Evolutionary conservation across 192 early-diverging fungal genomes (phyloP), one percentile per base, ranked within the genome.

Genomic region (Geranomyces variabilis): DNA sequence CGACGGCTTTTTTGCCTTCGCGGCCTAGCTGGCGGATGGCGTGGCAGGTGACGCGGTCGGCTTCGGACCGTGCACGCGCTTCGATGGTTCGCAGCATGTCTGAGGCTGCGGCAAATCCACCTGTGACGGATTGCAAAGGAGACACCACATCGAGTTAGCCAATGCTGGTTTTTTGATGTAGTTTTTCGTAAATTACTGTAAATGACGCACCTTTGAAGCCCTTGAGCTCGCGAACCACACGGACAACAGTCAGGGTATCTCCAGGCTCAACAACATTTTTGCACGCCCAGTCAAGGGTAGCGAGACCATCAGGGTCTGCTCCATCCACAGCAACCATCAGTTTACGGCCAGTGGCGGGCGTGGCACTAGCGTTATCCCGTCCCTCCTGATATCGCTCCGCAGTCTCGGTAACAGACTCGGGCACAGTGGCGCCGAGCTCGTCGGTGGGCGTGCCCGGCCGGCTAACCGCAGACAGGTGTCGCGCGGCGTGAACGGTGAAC

Each of bases 291-390:
- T 63, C 70, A 14, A 72, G 44, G 22, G 70, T 72, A 13, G 19
- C 24, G 1, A 72, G 62, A 24, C 70, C 70, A 33, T 72, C 70
- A 17, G 41, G 71, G 47, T 80, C 75, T 0, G 76, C 71, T 7
- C 60, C 70, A 15, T 73, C 75, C 15, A 71, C 70, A 8, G 80
- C 75, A 26, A 47, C 47, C 75, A 75, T 71, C 57, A 81, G 33
- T 14, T 55, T 62, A 24, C 71, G 56, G 14, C 73, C 76, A 1
- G 67, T 67, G 49, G 28, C 60, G 12, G 73, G 70, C 19, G 63
- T 61, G 1, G 69, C 44, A 41, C 3, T 48, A 0, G 30, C 33
- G 17, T 10, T 14, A 21, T 29, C 28, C 10, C 15, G 66, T 1
- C 55, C 51, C 24, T 59, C 68, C 57, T 61, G 33, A 31, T 44